Conservation (phyloP, 2,329 filamentous ascomycete species). For the Trichophaea hybrida region DNA sequence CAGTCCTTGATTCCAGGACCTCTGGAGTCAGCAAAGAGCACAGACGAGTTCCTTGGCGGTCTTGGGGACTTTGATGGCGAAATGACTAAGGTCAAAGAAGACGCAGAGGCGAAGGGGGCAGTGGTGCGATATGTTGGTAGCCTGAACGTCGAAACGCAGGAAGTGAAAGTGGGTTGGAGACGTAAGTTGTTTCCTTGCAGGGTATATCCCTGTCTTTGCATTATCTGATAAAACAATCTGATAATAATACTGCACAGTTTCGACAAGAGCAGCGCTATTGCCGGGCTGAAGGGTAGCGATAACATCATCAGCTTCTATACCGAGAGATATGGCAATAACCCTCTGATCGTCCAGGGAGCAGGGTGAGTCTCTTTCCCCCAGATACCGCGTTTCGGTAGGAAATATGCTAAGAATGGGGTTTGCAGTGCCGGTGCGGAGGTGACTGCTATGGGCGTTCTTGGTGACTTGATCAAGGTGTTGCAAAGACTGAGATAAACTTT, state of each 20-base stretch:
- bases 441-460: constrained; percentile 95
- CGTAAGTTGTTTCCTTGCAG: constrained; percentile 38
- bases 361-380: constrained; percentile 36
- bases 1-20: constrained; percentile 84
- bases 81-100: constrained; percentile 78
- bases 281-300: constrained; percentile 87
- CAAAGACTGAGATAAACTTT: constrained; percentile 30
- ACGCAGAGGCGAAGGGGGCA: constrained; percentile 75
- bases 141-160: constrained; percentile 66
- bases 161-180: constrained; percentile 83
- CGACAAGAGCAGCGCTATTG: constrained; percentile 78
- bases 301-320: constrained; percentile 99
- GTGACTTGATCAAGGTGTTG: constrained; percentile 79
- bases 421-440: constrained; percentile 69
- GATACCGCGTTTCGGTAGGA: not conserved
- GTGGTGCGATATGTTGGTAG: constrained; percentile 89
- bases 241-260: constrained; percentile 16
- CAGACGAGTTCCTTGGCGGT: constrained; percentile 71
- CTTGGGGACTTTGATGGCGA: constrained; percentile 71
- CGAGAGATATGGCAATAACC: constrained; percentile 78
- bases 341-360: constrained; percentile 85
- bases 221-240: not conserved
- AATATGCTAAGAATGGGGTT: constrained; percentile 6
- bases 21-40: constrained; percentile 59
- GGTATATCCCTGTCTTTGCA: not conserved